Base-by-base conservation (phyloP, 2,329 filamentous ascomycete genomes). In the Myriosclerotinia duriaeana region DNA sequence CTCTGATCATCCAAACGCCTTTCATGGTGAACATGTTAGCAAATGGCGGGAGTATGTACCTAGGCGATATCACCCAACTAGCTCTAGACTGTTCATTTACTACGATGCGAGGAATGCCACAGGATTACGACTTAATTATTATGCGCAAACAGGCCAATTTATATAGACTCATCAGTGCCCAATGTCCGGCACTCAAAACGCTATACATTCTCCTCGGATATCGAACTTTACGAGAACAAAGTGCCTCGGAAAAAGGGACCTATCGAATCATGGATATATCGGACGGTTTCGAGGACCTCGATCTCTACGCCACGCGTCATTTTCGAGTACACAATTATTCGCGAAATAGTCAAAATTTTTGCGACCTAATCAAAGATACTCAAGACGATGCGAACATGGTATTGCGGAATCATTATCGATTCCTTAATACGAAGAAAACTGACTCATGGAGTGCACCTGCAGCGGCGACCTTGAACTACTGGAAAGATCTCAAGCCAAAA, bases 41-140 rank as follows among this genome's bases (percentile, higher is more conserved):
- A 34, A 34, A 6, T 34, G 38, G 54, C 4, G n/a, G 14, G 17
- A 5, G 22, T 4, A 12, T 58, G 0, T 2, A 44, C 14, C 11
- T 46, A 2, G 17, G 3, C 1, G 34, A n/a, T 3, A 22, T 59
- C 11, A 46, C 55, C 17, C 20, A n/a, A 3, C 42, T 59, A 11
- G 40, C 55, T 26, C n/a, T 59, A 22, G 11, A 20, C 22, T 4
- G 6, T 56, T 4, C 50, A 6, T 7, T 8, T 12, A 30, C 17
- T 3, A 5, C 22, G 8, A 14, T 26, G 22, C 7, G 6, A 17
- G 17, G n/a, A 15, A 26, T 6, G 5, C 2, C 5, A 15, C 15
- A 15, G 1, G 11, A 2, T 14, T 1, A 0, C 40, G 12, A 46
- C 5, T 1, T 20, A n/a, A 5, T 15, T 26, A n/a, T n/a, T 1